Conservation (phyloP, 805 yeast genomes). For the Hanseniaspora pseudoguilliermondii region DNA sequence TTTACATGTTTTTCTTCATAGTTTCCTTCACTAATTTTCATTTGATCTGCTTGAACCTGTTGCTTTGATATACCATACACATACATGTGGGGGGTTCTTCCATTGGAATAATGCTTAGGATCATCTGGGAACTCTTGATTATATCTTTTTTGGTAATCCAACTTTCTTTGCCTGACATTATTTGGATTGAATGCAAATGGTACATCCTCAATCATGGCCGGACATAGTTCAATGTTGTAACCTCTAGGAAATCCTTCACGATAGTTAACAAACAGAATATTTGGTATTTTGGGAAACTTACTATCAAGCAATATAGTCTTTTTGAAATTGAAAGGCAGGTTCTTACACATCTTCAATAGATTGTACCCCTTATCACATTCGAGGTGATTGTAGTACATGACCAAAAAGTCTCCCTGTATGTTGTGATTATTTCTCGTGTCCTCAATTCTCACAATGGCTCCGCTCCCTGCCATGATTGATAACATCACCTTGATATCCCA, state of each 20-base stretch:
- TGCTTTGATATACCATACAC: constrained; percentile 10
- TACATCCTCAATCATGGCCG: constrained; percentile 26
- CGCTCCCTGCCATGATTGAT: constrained; percentile 59
- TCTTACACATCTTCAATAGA: neutral
- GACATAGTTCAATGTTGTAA: constrained; percentile 24
- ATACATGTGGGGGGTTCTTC: constrained; percentile 11
- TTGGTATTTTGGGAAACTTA: constrained; percentile 10
- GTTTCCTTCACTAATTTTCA: neutral
- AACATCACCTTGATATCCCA: constrained; percentile 57
- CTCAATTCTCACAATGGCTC: constrained; percentile 55
- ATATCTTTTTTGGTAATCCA: constrained; percentile 4
- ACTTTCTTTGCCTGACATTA: constrained; percentile 1
- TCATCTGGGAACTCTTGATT: constrained; percentile 11
- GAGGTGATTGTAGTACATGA: constrained; percentile 3
- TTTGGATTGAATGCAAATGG: constrained; percentile 21
- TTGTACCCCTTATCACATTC: constrained; percentile 8
- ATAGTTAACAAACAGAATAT: constrained; percentile 17
- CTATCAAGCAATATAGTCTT: constrained; percentile 11
- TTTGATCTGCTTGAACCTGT: neutral
- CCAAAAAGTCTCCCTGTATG: constrained; percentile 4
- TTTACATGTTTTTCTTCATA: neutral
- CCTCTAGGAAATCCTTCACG: constrained; percentile 27
- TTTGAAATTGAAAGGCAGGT: constrained; percentile 6
- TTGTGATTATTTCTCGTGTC: constrained; percentile 11
- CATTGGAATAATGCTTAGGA: constrained; percentile 6